Evolutionary conservation across 2,329 filamentous ascomycete species (phyloP), one percentile per base, ranked within the genome.

Genomic region (Fusarium subglutinans): DNA sequence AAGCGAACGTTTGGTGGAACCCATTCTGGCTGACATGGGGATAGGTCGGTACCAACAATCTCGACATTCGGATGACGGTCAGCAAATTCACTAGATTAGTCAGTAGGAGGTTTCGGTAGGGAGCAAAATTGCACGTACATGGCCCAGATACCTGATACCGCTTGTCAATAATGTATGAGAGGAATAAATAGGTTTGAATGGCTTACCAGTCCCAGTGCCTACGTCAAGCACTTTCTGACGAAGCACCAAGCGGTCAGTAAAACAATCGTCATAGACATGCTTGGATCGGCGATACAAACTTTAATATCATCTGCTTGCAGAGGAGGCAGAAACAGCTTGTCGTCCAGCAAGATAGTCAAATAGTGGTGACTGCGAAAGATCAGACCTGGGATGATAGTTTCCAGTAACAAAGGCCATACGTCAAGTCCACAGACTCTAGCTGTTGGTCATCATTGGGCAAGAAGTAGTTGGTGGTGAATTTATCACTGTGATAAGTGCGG

Each of bases 1-100:
- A 76, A 76, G 2, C 62, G 66, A 15, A 76, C 72, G 10, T 76
- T 76, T 5, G 74, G 74, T 3, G 74, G 74, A n/a, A 76, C 69
- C 69, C 72, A 76, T 44, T 63, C 20, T 2, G 74, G 74, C 6
- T 76, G 74, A 12, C 65, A 69, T 14, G 74, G 74, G 6, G 74
- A 76, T 5, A 76, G 61, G n/a, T 76, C 74, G 8, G 74, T 76
- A 6, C 74, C 74, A 2, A 62, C 43, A 3, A 76, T 62, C 28
- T 76, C 60, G 3, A 61, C 63, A 15, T 48, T n/a, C 18, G 74
- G 74, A 12, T 38, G 64, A 28, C 73, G 66, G 22, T 76, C 74
- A 18, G 69, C 74, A 24, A 76, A 76, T 28, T 76, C 74, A 14
- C 74, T 76, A 43, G 3, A 10, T 20, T 8, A 0, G 4, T 8